Evolutionary conservation across 805 yeast species (phyloP), one percentile per base, ranked within the genome.

Genomic region (Debaryomyces castellii): DNA sequence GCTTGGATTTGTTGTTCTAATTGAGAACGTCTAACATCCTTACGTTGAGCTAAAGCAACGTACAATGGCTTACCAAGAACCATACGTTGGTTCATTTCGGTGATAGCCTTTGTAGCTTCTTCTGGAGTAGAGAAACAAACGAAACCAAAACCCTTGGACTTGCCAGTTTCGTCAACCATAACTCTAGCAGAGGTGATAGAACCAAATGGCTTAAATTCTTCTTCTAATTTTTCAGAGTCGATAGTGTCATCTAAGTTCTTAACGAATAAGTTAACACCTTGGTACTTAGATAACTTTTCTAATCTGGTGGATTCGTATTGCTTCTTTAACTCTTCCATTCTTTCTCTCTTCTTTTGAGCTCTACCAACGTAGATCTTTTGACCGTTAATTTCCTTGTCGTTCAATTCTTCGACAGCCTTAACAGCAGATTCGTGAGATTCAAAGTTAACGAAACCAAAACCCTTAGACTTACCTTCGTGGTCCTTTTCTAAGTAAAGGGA

Each of bases 341-440:
- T 91, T 82, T 94, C 99, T 73, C 87, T 81, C 83, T 90, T 92
- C 90, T 90, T 92, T 80, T 94, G 99, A 59, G 99, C 99, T 76
- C 99, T 89, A 63, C 97, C 97, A 63, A 92, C 99, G 71, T 83
- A 94, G 55, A 94, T 74, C 71, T 77, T 81, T 77, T 88, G 89
- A 63, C 94, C 95, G 62, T 82, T 83, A 69, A 85, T 70, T 66
- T 94, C 98, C 59, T 71, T 76, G 68, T 86, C 96, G 76, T 94
- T 88, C 69, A 92, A 82, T 63, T 78, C 94, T 44, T 89, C 97
- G 58, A 92, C 95, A 50, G 98, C 96, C 74, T 82, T 82, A 59
- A 78, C 82, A 56, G 99, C 99, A 58, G 83, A 79, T 63, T 86
- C 90, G 73, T 92, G 99, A 59, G 73, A 67, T 71, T 83, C 96